Evolutionary conservation across 2,329 filamentous ascomycete genomes (phyloP), one percentile per base, ranked within the genome.

Genomic region (Ophiostoma piceae): DNA sequence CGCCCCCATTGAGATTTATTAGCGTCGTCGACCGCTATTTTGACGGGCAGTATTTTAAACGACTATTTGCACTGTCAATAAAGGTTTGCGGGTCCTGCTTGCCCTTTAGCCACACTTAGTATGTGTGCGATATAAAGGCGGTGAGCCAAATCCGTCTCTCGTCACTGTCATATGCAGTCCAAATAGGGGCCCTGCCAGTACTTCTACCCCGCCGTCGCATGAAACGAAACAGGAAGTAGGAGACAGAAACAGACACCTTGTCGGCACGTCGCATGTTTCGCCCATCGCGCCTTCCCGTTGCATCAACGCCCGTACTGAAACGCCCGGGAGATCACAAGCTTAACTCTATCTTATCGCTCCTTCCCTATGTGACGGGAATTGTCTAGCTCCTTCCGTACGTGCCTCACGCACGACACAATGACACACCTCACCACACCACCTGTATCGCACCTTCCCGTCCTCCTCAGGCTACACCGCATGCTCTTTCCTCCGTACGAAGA

Each of bases 1-100:
- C 51, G n/a, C 51, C 51, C n/a, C 51, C 57, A 37, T 66, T 57
- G 47, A 57, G 64, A 67, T 67, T 69, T 67, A 62, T 62, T 69
- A 69, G 68, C 68, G 68, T 47, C 9, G 37, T 5, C 16, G 19
- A 57, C 47, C 22, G 68, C 68, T 64, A 37, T 37, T 35, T 5
- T 35, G 60, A 60, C 35, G 39, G 16, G 47, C 47, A 51, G 47
- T 51, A 22, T 51, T 51, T 22, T 51, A 2, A 41, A 2, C 11
- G 12, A 8, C 39, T 41, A 41, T 41, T 41, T 14, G 39, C 39
- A 41, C 39, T 39, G 26, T 29, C 26, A 29, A 29, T 29, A 29
- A 29, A 29, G 26, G 26, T 29, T 29, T 2, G 26, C 26, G 26
- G 26, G 26, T 29, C 26, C 26, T 29, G 26, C 26, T 29, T 29